Evolutionary conservation across 1,139 yeast genomes (phyloP), one percentile per base, ranked within the genome.

Genomic region (Yamadazyma songkhlaensis): DNA sequence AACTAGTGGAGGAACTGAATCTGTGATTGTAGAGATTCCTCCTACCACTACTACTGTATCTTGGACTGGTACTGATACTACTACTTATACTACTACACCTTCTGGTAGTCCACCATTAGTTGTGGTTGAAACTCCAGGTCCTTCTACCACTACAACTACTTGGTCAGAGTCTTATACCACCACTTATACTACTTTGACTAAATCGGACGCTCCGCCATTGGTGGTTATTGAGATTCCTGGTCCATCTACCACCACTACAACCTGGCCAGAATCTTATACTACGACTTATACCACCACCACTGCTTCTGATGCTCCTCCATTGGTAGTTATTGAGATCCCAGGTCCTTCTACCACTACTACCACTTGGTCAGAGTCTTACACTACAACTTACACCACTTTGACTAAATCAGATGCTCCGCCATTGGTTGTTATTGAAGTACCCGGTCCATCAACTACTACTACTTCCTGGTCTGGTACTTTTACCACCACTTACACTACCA

Each of bases 401-500:
- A 25, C 29, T 25, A 11, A 11, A 8, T 8, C 29, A 7, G 12
- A 14, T n/a, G 8, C 12, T 25, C 29, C 29, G 10, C 29, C 29
- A 25, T 8, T n/a, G 8, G 29, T 25, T 25, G 12, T 25, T 7
- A n/a, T 25, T n/a, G 12, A 25, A 25, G 12, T 14, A n/a, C 29
- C 29, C 12, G n/a, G n/a, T n/a, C 8, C 12, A 8, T 8, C 12
- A 8, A 25, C 29, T 14, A 25, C 29, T n/a, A 25, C 29, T n/a
- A 25, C 12, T 14, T 14, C 29, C n/a, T n/a, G n/a, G n/a, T n/a
- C n/a, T n/a, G n/a, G n/a, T n/a, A 14, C 14, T n/a, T n/a, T 14
- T n/a, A 7, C 29, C 8, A 25, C 29, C 8, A 30, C 32, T 10
- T 30, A 30, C 23, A 30, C 32, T 11, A 17, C 24, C n/a, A n/a